Evolutionary conservation across 176 grass and related monocot genomes (phyloP).

Genomic region (Oryza glaberrima): DNA sequence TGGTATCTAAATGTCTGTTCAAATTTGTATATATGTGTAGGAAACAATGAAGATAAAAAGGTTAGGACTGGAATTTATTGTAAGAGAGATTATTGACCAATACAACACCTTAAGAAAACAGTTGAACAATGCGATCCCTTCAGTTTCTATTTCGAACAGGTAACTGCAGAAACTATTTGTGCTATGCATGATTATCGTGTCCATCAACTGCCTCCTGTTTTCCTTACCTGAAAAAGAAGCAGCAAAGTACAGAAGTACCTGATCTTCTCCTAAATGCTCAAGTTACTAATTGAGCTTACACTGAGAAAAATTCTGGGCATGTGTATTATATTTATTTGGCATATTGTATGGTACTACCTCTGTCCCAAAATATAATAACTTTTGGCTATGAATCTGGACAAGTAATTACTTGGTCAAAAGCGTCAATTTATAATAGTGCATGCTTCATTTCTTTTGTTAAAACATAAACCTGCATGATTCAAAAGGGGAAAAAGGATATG

Average conservation of each 20-base stretch:
- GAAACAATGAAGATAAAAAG: slow-evolving; percentile 73
- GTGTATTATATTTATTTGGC: too few species aligned
- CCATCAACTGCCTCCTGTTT: not conserved
- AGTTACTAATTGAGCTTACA: too few species aligned
- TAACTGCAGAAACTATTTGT: slow-evolving; percentile 39
- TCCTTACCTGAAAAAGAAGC: not conserved
- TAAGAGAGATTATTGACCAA: slow-evolving; percentile 52
- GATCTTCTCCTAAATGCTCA: too few species aligned
- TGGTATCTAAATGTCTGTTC: slow-evolving; percentile 24
- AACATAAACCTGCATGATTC: not conserved
- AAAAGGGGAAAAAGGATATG: not conserved
- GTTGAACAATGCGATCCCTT: slow-evolving; percentile 52
- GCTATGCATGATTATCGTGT: slow-evolving; percentile 18
- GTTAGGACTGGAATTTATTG: slow-evolving; percentile 52
- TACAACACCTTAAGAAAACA: slow-evolving; percentile 51
- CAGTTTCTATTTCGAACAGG: slow-evolving; percentile 54
- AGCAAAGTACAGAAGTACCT: not conserved
- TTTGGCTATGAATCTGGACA: too few species aligned
- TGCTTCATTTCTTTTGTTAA: not conserved
- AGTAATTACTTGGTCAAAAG: not conserved
- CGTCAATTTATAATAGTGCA: not conserved
- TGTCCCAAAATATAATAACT: too few species aligned
- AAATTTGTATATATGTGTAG: slow-evolving; percentile 44
- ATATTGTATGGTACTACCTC: too few species aligned
- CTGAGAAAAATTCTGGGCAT: too few species aligned